Base-by-base conservation (phyloP, 2,329 filamentous ascomycete species). In the Coniochaeta sp. region DNA sequence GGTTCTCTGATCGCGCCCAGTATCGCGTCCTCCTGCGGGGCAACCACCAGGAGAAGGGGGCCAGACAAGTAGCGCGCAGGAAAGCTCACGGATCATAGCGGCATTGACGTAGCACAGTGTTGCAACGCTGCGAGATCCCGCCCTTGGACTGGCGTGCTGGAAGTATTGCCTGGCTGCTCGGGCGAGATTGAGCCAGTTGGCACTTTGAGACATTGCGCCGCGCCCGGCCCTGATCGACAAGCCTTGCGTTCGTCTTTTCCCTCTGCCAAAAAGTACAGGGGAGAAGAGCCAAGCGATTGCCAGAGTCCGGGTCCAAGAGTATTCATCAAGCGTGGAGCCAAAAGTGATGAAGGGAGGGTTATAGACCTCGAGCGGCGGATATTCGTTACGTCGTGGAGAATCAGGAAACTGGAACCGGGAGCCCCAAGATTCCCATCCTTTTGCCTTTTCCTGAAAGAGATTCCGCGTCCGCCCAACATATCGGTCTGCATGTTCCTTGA, bases 401-500 rank as follows among this genome's bases (percentile, higher is more conserved):
- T 14, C 47, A 52, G 47, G 47, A 26, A 16, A 3, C 43, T 3
- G 7, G 34, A 38, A 57, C 19, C 33, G 36, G 31, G 16, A 43
- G 16, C n/a, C 36, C 56, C 36, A 24, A 19, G 31, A 31, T 16
- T n/a, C n/a, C 28, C 19, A 22, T 57, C 54, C 54, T n/a, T n/a
- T 43, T 22, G 16, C 22, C 40, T 26, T 34, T 38, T 31, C 26
- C 22, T 22, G 6, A 31, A 11, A 22, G 7, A 7, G 5, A 12
- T 17, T 36, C 57, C 57, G 17, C 40, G 26, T 38, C 50, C 59
- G 61, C 65, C n/a, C 62, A 52, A 31, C 22, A 52, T 31, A 59
- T 60, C 54, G 59, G 67, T 65, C 68, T 70, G 73, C 72, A 77
- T 75, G 75, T 75, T 74, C 67, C 72, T 74, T 67, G 72, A 73